phyloP scores from a whole-genome alignment of 257 asterid species.

The Lantana camara region DNA sequence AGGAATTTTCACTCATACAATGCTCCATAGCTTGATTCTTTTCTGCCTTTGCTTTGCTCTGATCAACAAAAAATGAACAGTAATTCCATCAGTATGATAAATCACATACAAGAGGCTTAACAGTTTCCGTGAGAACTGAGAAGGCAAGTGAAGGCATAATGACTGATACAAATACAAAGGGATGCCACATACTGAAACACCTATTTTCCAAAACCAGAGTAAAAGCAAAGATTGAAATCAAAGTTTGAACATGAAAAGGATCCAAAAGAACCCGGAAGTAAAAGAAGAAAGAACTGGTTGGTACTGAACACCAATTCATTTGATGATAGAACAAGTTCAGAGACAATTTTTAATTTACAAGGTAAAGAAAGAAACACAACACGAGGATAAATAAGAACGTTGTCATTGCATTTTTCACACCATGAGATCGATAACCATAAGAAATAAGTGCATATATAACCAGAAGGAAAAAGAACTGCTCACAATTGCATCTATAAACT shows the following conservation, averaged over 20 bases:
- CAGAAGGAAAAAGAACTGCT: no score
- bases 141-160: constrained; percentile 9
- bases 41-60: constrained; percentile 97
- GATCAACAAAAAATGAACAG: constrained; percentile 35
- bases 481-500: constrained; percentile 11
- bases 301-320: not conserved
- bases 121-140: constrained; percentile 17
- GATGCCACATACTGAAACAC: constrained; percentile 20
- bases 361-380: constrained; percentile 10
- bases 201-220: constrained; percentile 18
- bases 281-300: constrained; percentile 23
- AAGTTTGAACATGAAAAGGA: not conserved
- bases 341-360: constrained; percentile 21
- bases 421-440: not conserved
- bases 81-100: constrained; percentile 13
- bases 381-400: not conserved
- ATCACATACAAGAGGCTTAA: constrained; percentile 7
- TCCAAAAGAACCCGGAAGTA: not conserved
- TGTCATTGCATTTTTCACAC: not conserved
- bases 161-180: constrained; percentile 10
- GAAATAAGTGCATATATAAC: no score
- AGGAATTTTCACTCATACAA: constrained; percentile 88
- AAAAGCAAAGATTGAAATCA: not conserved
- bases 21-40: constrained; percentile 94
- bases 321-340: not conserved